Base-by-base conservation (phyloP, 2,329 filamentous ascomycete genomes). In the Claviceps sorghi region DNA sequence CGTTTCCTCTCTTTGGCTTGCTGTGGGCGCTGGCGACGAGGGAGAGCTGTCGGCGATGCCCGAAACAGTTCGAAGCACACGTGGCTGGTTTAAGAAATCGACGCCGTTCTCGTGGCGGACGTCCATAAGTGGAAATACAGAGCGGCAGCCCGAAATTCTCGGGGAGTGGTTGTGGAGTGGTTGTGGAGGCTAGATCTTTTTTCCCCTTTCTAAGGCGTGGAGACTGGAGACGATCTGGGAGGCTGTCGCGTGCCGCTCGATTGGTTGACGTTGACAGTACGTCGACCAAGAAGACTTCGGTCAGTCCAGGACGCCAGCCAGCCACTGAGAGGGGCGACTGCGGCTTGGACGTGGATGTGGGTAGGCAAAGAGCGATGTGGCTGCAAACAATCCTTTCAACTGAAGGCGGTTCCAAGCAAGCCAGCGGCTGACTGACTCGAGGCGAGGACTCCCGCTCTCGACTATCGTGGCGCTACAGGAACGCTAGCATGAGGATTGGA, bases 31-130 rank as follows among this genome's bases (percentile, higher is more conserved):
- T 42, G 29, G 9, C 5, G 26, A 26, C 26, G 47, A 36, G 13
- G 19, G 42, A 46, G 19, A 44, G 29, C 48, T n/a, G 44, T 26
- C 19, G 36, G 41, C 43, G 52, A 49, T 43, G 44, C 44, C 49
- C 26, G 38, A 47, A 51, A 44, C 43, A 44, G 38, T 17, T 51
- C n/a, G 38, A 19, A 38, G 19, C 11, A n/a, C 36, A 48, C 44
- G 29, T 44, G 48, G 44, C 29, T 40, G 17, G 26, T 29, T 50
- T 22, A 15, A 4, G 36, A 48, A 48, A 34, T 38, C 26, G 43
- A 42, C 43, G 49, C 43, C 29, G 29, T 48, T 19, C 52, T 36
- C 34, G 52, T 48, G 52, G 48, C 52, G 32, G 4, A 34, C 26
- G 32, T 38, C 43, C 15, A 43, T 38, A 22, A 19, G 22, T 46